A percentile compares a stretch with the other conserved stretches of the same genome.
Evolutionary conservation across 2,329 filamentous ascomycete species (phyloP).

Genomic region (Aspergillus spinulosporus): DNA sequence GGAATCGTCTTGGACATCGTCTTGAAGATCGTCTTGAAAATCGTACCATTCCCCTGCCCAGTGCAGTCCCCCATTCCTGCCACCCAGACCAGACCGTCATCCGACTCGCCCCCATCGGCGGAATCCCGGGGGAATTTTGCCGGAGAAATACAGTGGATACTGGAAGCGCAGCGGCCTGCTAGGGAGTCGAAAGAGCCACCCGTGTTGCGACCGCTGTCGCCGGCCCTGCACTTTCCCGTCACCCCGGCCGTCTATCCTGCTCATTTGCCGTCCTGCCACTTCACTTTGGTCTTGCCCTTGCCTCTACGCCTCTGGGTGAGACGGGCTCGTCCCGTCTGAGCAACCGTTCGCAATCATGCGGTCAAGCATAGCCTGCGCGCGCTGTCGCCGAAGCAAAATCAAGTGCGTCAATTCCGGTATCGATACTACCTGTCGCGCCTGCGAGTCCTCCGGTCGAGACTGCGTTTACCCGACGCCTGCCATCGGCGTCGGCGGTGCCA

Average conservation of each 20-base stretch:
- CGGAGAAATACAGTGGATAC: constrained; percentile 26
- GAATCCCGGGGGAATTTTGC: constrained; percentile 26
- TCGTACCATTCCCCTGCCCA: constrained; percentile 13
- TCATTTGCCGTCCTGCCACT: background rate
- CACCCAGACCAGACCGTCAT: constrained; percentile 11
- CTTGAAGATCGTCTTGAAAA: background rate
- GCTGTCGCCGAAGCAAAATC: constrained; percentile 78
- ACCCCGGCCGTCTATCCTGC: constrained; percentile 1
- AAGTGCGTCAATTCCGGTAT: constrained; percentile 81
- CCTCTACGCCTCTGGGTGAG: constrained; percentile 14
- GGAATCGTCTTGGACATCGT: too few relatives aligned
- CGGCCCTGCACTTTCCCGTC: constrained; percentile 19
- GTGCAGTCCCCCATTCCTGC: constrained; percentile 11
- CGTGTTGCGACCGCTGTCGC: constrained; percentile 18
- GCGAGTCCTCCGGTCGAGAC: constrained; percentile 68
- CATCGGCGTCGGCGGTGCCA: constrained; percentile 37
- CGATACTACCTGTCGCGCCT: constrained; percentile 72
- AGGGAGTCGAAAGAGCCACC: constrained; percentile 12
- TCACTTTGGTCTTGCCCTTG: background rate
- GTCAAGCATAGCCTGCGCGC: constrained; percentile 75
- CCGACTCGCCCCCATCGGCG: constrained; percentile 16
- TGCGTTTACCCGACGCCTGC: constrained; percentile 66
- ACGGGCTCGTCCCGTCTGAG: constrained; percentile 19
- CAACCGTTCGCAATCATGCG: constrained; percentile 53
- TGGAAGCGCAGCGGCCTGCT: constrained; percentile 13